Evolutionary conservation across 2,329 filamentous ascomycete genomes (phyloP).

Genomic region (Biscogniauxia marginata): DNA sequence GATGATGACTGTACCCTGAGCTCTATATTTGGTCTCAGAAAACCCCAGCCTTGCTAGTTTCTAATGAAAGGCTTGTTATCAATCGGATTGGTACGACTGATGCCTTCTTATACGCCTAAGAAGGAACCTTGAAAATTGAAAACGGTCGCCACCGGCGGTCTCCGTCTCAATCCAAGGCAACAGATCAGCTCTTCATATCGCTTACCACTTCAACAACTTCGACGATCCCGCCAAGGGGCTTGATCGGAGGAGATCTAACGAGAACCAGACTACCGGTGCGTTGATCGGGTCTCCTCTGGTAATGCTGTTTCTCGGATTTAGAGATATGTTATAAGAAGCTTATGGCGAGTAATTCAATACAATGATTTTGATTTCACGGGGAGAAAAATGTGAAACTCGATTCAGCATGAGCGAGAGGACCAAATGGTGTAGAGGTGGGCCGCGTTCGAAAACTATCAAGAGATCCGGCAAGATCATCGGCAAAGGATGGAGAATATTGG

Average conservation of each 20-base stretch:
- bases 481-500: background rate
- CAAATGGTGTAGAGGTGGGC: background rate
- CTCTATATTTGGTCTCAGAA: background rate
- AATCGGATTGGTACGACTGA: background rate
- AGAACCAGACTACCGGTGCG: no score
- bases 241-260: background rate
- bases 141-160: background rate
- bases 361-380: background rate
- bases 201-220: background rate
- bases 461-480: slow-evolving; percentile 5
- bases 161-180: background rate
- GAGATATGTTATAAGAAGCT: background rate
- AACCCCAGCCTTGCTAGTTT: background rate
- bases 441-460: background rate
- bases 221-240: background rate
- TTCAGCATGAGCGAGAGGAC: background rate
- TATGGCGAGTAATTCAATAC: background rate
- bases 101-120: background rate
- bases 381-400: background rate
- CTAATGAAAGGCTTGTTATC: background rate
- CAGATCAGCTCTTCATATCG: background rate
- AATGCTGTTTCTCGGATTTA: background rate
- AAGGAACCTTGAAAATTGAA: background rate
- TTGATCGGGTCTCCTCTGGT: background rate
- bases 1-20: slow-evolving; percentile 2